Conservation (phyloP, 2,329 filamentous ascomycete genomes). For the Tolypocladium inflatum region DNA sequence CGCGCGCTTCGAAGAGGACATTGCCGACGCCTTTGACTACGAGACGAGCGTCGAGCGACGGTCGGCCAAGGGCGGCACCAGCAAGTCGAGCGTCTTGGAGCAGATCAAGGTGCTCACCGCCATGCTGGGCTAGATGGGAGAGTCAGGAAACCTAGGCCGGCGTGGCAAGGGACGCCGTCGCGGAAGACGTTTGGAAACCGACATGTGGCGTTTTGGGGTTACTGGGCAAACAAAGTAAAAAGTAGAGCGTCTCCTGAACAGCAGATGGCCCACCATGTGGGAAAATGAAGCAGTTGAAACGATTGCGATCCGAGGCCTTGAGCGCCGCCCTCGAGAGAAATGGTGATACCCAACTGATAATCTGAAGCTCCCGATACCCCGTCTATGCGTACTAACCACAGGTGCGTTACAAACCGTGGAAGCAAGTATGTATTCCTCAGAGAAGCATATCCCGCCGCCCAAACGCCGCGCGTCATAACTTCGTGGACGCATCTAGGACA, state of each 20-base stretch:
- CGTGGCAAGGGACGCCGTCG: background rate
- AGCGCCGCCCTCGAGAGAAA: background rate
- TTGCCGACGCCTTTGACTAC: conserved; percentile 66
- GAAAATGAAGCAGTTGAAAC: too few species aligned
- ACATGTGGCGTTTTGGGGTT: background rate
- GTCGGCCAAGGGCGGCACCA: conserved; percentile 68
- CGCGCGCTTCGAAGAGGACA: conserved; percentile 59
- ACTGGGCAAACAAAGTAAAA: background rate
- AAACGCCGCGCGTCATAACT: background rate
- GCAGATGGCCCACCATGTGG: too few species aligned
- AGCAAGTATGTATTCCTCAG: background rate
- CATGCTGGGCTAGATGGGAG: conserved; percentile 16
- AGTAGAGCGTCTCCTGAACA: background rate
- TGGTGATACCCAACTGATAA: background rate
- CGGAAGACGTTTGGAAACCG: background rate
- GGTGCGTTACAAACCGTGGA: too few species aligned
- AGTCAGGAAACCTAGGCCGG: background rate
- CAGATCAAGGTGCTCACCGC: conserved; percentile 46
- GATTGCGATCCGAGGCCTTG: background rate
- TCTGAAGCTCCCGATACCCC: background rate
- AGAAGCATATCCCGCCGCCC: background rate
- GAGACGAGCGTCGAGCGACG: conserved; percentile 75
- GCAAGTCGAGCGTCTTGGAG: conserved; percentile 55
- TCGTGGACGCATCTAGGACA: background rate
- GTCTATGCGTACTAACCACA: background rate